A percentile compares a stretch with the other conserved stretches of the same genome.
Conservation (phyloP, 2,329 filamentous ascomycete genomes). For the Curvularia spicifera region DNA sequence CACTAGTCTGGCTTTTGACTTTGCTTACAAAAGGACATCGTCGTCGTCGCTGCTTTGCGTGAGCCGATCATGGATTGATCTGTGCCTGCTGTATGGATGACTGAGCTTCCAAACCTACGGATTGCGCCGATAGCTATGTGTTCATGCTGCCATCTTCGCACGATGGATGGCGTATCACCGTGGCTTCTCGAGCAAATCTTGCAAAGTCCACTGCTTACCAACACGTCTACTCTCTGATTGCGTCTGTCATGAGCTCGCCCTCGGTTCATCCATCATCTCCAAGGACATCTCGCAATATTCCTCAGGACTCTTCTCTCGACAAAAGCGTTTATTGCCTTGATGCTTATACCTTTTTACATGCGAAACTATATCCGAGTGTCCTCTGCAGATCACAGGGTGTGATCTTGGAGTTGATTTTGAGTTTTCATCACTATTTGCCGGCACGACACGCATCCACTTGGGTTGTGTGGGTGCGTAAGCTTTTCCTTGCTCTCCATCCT, state of each 20-base stretch:
- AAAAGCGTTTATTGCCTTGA: conserved; percentile 19
- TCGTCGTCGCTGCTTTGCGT: conserved; percentile 21
- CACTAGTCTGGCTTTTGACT: conserved; percentile 13
- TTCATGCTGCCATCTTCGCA: conserved; percentile 1
- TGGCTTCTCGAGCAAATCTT: not conserved
- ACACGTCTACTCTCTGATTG: conserved; percentile 4
- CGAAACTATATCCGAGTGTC: not conserved
- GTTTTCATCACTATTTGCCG: not conserved
- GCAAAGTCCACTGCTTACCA: conserved; percentile 1
- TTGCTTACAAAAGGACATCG: conserved; percentile 4
- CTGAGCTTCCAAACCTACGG: conserved; percentile 6
- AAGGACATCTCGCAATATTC: conserved; percentile 1
- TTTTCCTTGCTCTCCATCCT: conserved; percentile 4
- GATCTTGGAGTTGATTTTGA: conserved; percentile 4
- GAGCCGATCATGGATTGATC: conserved; percentile 22
- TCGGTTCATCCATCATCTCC: conserved; percentile 4
- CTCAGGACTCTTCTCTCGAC: conserved; percentile 3
- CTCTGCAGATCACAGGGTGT: conserved; percentile 2
- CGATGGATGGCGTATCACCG: conserved; percentile 5
- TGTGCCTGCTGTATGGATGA: conserved; percentile 20
- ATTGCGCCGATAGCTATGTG: conserved; percentile 2
- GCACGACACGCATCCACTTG: not conserved
- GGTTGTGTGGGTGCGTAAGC: not conserved
- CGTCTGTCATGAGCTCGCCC: conserved; percentile 5
- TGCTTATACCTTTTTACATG: conserved; percentile 11